Base-by-base conservation (phyloP, 169 alveolate species). In the Ichthyophthirius multifiliis region DNA sequence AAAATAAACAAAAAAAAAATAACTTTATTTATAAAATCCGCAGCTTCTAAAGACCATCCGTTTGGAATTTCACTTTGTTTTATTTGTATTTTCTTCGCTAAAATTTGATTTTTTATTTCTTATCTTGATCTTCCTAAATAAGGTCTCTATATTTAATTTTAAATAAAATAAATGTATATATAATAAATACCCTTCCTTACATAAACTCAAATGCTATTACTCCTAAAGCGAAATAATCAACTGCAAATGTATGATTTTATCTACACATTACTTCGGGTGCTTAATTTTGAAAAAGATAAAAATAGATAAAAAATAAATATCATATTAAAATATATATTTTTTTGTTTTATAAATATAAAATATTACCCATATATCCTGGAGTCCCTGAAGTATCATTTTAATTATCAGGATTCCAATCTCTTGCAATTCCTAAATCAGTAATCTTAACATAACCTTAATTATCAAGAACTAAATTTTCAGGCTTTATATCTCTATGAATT, bases 391-490 rank as follows among this genome's bases (percentile, higher is more conserved):
- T 86, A 75, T 86, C 92, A 41, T 44, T 37, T 7, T 86, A 75
- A 55, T 86, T 86, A 39, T 82, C 84, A 71, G 82, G 85, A 34
- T 73, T 71, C 80, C 65, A 82, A 30, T 78, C 55, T 82, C 87
- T 82, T 16, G 92, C 88, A 39, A 78, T 86, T 12, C 92, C 92
- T n/a, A 86, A 83, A 77, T 86, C 92, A 18, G 89, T 76, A 27
- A 82, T 82, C 76, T 82, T 76, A 10, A 86, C 81, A 78, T 78
- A 77, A 9, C 86, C 90, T 43, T 48, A 76, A 32, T 79, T 78
- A 73, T 94, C 96, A 65, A 90, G 82, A 6, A 94, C 94, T 43
- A 92, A 85, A 83, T 93, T 93, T 73, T 93, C 96, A 34, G 96
- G 96, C 47, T 93, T 93, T 15, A 93, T 90, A 73, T 93, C 96